Evolutionary conservation across 2,329 filamentous ascomycete genomes (phyloP), one percentile per base, ranked within the genome.

Genomic region (Colletotrichum karsti): DNA sequence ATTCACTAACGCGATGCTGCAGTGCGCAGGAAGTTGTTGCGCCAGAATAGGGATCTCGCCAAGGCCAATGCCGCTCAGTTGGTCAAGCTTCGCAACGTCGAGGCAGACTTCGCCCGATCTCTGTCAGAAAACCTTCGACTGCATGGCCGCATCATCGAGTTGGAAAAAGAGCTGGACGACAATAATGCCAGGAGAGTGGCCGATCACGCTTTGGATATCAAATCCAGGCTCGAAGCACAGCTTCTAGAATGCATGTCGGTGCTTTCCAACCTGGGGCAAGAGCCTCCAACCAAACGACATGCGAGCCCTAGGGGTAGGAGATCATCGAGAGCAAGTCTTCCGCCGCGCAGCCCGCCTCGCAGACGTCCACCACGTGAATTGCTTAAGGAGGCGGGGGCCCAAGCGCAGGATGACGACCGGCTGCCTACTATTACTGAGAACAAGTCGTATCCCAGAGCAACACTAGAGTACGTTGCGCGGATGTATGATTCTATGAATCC

Each of bases 41-140:
- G 93, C 61, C 93, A 96, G 77, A 97, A 97, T 77, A 88, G 92
- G 79, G 93, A 96, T 75, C 91, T 96, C 71, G 93, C 93, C 70
- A 90, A 91, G 77, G 89, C 87, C 74, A 96, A 97, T 80, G 93
- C 93, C 24, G 86, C 88, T 56, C 92, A 95, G 77, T 92, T 92
- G 33, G 84, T 93, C 33, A 91, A 91, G 72, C 95, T 96, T 73
- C 90, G 93, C 68, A 88, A 85, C 70, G 86, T 96, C 66, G 93
- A 95, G 75, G 89, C 90, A 75, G 92, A 97, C 78, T 90, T 89
- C 70, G 90, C 91, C 42, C 89, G 90, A 54, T 86, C 95, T 71
- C 84, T 95, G 24, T 90, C 91, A n/a, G 92, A 96, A 73, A 96
- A 96, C 75, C 85, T 95, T 62, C 86, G 90, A 60, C 85, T 96